Evolutionary conservation across 2,329 filamentous ascomycete genomes (phyloP).

Genomic region (Microcyclospora pomicola): DNA sequence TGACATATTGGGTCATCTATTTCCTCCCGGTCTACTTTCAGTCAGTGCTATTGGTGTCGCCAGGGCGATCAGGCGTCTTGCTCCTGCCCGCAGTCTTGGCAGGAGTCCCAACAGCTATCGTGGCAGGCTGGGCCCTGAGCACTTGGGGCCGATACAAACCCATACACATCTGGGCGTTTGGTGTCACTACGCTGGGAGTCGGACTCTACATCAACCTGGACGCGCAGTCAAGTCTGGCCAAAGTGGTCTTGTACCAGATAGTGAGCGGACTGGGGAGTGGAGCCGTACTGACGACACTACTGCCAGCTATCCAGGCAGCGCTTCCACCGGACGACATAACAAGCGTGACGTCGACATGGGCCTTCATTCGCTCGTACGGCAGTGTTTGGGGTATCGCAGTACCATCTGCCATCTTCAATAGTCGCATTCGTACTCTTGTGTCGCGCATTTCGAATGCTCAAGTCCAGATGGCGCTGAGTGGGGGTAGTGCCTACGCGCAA

Average conservation of each 20-base stretch:
- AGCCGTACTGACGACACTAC: slow-evolving; percentile 24
- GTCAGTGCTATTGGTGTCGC: slow-evolving; percentile 46
- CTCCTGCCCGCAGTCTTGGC: slow-evolving; percentile 39
- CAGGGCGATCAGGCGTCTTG: slow-evolving; percentile 45
- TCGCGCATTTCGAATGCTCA: background rate
- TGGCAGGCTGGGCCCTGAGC: slow-evolving; percentile 36
- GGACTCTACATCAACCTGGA: slow-evolving; percentile 34
- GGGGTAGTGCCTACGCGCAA: background rate
- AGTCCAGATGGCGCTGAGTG: background rate
- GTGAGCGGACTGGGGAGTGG: slow-evolving; percentile 39
- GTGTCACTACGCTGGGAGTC: slow-evolving; percentile 29
- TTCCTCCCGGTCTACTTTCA: slow-evolving; percentile 65
- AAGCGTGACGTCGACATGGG: slow-evolving; percentile 25
- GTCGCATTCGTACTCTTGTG: background rate
- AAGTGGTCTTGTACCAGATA: slow-evolving; percentile 36
- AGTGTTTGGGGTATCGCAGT: slow-evolving; percentile 33
- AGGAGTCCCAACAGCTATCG: slow-evolving; percentile 21
- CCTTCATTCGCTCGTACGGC: slow-evolving; percentile 35
- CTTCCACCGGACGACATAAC: slow-evolving; percentile 22
- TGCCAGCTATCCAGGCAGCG: slow-evolving; percentile 25
- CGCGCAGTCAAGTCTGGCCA: slow-evolving; percentile 22
- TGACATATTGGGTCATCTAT: slow-evolving; percentile 32
- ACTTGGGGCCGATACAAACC: slow-evolving; percentile 36
- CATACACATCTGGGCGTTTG: slow-evolving; percentile 23
- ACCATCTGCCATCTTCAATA: slow-evolving; percentile 27